These are phyloP conservation scores for Panaeolus papilionaceus DNA, from an alignment of 768 basidiomycete genomes.

Conservation along the genomic window DNA sequence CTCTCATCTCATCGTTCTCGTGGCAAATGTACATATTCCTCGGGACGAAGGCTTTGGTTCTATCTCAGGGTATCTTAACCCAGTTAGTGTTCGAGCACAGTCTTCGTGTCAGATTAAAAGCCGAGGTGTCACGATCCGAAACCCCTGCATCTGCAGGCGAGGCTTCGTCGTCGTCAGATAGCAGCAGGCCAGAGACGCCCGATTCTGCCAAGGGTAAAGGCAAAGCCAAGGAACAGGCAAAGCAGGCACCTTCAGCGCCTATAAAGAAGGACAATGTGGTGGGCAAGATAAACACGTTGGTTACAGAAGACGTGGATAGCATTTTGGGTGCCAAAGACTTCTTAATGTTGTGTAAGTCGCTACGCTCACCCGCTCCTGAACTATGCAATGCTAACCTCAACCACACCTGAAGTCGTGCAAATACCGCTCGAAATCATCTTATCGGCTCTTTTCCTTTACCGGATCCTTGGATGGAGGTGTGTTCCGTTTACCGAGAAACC, in stretches of 20 bases:
- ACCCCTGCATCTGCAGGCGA: background rate
- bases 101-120: slow-evolving; percentile 67
- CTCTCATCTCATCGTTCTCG: slow-evolving; percentile 45
- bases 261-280: slow-evolving; percentile 52
- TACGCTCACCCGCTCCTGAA: background rate
- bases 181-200: background rate
- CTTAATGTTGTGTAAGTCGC: slow-evolving; percentile 32
- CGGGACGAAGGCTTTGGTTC: slow-evolving; percentile 47
- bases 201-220: background rate
- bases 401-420: slow-evolving; percentile 32
- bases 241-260: background rate
- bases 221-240: slow-evolving; percentile 16
- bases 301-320: slow-evolving; percentile 63
- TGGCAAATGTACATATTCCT: slow-evolving; percentile 63
- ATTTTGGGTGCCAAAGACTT: slow-evolving; percentile 46
- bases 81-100: slow-evolving; percentile 51
- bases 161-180: background rate
- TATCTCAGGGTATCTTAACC: slow-evolving; percentile 48
- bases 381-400: slow-evolving; percentile 11
- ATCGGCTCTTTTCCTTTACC: slow-evolving; percentile 51
- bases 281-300: slow-evolving; percentile 80
- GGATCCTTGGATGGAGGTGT: slow-evolving; percentile 53
- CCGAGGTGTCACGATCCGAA: slow-evolving; percentile 35
- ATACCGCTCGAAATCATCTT: slow-evolving; percentile 48
- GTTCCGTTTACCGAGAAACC: slow-evolving; percentile 2